Evolutionary conservation across 139 green algal species (phyloP), one percentile per base, ranked within the genome.

Genomic region (Pseudopediastrum boryanum): DNA sequence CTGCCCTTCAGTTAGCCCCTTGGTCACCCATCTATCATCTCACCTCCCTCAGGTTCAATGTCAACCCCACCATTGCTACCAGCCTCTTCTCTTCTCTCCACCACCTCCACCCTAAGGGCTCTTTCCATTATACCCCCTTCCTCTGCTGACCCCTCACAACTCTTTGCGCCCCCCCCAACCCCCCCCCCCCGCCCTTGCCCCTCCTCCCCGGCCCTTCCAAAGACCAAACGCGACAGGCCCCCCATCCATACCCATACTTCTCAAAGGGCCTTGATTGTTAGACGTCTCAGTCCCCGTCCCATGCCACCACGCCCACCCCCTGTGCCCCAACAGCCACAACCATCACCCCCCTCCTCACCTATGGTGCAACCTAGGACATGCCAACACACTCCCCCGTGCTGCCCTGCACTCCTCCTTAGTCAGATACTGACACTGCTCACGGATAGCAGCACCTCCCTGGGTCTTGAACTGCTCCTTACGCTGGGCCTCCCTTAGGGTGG

Each of bases 371-470:
- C 79, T 68, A 27, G 50, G 64, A 74, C 86, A 91, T 3, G 86
- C 81, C 52, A 82, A 23, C 4, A 35, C 56, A 3, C 31, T 50
- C 16, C 66, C 13, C 63, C 16, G 41, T 84, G 84, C 69, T 80
- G 2, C 13, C 50, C 85, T 68, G 81, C 93, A 97, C 56, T 93
- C 93, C 8, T 95, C 90, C 61, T 94, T 95, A 5, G 93, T 97
- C 38, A 96, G 86, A 69, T 90, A 62, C 6, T 68, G 79, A 78
- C 93, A 97, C 73, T 92, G 92, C 79, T 94, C 93, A 0, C 78
- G 83, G 38, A 97, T 84, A 29, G 87, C 84, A 9, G 84, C 61
- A 13, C 87, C 89, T 21, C 89, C 90, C 50, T 8, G 8, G 50
- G 88, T 94, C 41, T 88, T 85, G 84, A 95, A 97, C 79, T 91